Evolutionary conservation across 83 land plant species (phyloP), one percentile per base, ranked within the genome.

Genomic region (Picea engelmannii): DNA sequence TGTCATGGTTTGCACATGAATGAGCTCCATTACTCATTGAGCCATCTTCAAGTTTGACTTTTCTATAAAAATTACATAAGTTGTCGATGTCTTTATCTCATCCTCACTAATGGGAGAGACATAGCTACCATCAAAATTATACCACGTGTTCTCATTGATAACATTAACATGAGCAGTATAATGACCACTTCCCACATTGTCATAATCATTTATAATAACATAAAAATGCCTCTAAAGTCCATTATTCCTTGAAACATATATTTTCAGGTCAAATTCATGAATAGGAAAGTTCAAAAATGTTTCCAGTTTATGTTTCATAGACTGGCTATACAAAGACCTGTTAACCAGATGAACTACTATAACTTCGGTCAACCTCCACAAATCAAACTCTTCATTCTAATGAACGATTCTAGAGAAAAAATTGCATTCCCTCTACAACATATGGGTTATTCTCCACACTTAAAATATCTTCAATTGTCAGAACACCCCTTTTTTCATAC

Each of bases 331-430:
- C 11, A 95, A 92, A 80, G 93, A 94, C 83, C 96, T 92, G 82
- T 95, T 95, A 31, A 31, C 35, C 65, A 95, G 82, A 83, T 95
- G 98, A 82, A 94, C 93, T 31, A 95, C 93, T 67, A 95, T 86
- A 81, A 95, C 84, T 79, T 94, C 93, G 5, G 98, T 97, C 25
- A 96, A 83, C 85, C 98, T 89, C 98, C 98, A 94, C 21, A 96
- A 89, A 80, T 96, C 98, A 62, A 96, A 86, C 62, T 92, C 94
- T 74, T 96, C n/a, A n/a, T 96, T 81, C 89, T 91, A 58, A 97
- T 75, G 65, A 76, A 89, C 92, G 4, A 88, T 2, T 31, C 35
- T 31, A 2, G 35, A 31, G 35, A 31, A 31, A 31, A 31, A 31
- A 31, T 31, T 31, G 35, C 35, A 31, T 31, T 31, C 35, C 35